Conservation (phyloP, 2,329 filamentous ascomycete species). For the Thielaviopsis punctulata region DNA sequence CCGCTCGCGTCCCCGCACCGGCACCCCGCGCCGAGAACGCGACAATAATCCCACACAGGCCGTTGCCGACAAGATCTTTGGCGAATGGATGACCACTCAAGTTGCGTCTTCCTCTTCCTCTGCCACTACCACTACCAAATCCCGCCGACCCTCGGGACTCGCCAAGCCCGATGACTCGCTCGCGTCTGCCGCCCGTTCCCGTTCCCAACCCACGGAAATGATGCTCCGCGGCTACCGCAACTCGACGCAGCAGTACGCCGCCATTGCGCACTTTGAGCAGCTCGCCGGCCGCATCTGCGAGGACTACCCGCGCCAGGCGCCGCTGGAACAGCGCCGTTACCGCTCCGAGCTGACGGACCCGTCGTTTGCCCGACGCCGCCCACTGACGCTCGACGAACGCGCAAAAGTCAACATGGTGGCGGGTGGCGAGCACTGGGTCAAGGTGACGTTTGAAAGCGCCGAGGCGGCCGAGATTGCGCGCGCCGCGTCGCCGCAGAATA, state of each 20-base stretch:
- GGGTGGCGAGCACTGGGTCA: constrained; percentile 84
- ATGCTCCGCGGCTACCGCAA: constrained; percentile 67
- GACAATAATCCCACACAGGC: constrained; percentile 46
- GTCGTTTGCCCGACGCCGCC: constrained; percentile 46
- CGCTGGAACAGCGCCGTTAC: constrained; percentile 50
- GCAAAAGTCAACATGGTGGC: constrained; percentile 65
- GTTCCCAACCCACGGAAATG: constrained; percentile 47
- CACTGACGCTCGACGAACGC: constrained; percentile 55
- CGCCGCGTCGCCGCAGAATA: constrained; percentile 52
- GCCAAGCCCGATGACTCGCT: constrained; percentile 16
- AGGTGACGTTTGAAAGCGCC: constrained; percentile 61
- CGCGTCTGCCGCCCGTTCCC: constrained; percentile 13
- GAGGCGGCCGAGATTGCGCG: constrained; percentile 54
- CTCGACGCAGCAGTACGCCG: constrained; percentile 58
- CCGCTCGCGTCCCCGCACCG: constrained; percentile 43
- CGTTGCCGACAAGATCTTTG: constrained; percentile 44
- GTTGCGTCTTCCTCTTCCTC: constrained; percentile 19
- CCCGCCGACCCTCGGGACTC: constrained; percentile 7
- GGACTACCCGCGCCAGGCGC: constrained; percentile 80
- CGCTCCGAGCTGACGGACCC: constrained; percentile 59
- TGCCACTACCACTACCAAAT: constrained; percentile 17
- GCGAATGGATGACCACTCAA: constrained; percentile 37
- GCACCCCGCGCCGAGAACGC: constrained; percentile 34
- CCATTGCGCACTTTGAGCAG: constrained; percentile 74
- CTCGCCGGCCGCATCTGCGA: constrained; percentile 79